Evolutionary conservation across 2,329 filamentous ascomycete species (phyloP), one percentile per base, ranked within the genome.

Genomic region (Ophiognomonia clavigignenti-juglandacearum): DNA sequence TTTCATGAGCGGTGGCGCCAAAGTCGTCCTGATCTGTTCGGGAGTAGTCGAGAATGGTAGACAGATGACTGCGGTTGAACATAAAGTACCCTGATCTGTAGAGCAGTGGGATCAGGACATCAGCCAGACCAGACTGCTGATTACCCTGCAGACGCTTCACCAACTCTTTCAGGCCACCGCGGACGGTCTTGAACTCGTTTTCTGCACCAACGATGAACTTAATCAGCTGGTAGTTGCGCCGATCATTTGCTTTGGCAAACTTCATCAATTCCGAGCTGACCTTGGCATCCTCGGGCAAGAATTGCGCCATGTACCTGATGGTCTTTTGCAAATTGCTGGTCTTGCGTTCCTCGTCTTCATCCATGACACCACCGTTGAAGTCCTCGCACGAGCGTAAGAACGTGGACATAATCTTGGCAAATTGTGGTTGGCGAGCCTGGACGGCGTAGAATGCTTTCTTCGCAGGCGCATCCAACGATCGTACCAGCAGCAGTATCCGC

Each of bases 61-160:
- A 83, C 16, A 98, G 83, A 62, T 98, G 91, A 62, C 92, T 97
- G 60, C 88, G 84, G 69, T 96, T 98, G 70, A 95, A 96, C 55
- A 96, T 79, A 53, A 98, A 76, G 48, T 88, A 83, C 27, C 88
- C 86, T 45, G 85, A 85, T 36, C 89, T 83, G 62, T 95, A 96
- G 4, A 97, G 71, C 14, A 98, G 73, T 5, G 90, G 86, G 6
- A 85, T 79, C 22, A 98, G 64, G 0, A 89, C 95, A 29, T 95
- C 88, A 4, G 95, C 69, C 39, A 93, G 74, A 23, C 73, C 71
- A n/a, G 79, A 66, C 45, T 77, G 75, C 38, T 83, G 73, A 19
- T 80, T 80, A 45, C 80, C 77, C 56, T 91, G 85, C 29, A 95
- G 76, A 48, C 90, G 83, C 67, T 90, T 93, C 36, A 83, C 80